Percentiles rank a stretch among this genome's conserved stretches.
These are phyloP conservation scores for Eurotiales sp. DNA, from an alignment of 2,329 filamentous ascomycete genomes.

Conservation along the genomic window DNA sequence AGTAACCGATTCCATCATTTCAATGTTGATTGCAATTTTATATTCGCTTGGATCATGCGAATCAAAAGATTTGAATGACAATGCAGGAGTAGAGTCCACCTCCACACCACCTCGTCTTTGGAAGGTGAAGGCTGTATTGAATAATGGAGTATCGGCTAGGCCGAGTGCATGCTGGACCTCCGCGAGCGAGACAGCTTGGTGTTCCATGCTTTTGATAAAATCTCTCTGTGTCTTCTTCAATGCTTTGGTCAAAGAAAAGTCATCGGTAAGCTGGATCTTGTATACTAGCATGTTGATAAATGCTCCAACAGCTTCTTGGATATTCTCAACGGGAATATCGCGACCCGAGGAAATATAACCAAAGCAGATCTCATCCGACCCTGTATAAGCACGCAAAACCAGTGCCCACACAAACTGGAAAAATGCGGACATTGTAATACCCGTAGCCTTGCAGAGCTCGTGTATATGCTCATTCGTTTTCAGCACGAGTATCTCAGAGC, in stretches of 20 bases:
- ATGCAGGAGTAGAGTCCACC: neutral
- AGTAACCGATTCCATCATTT: conserved; percentile 31
- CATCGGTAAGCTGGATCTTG: conserved; percentile 25
- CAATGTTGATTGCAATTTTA: conserved; percentile 27
- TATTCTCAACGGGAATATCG: conserved; percentile 32
- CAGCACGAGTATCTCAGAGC: conserved; percentile 19
- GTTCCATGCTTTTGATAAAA: conserved; percentile 18
- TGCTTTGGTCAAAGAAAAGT: conserved; percentile 20
- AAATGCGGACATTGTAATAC: conserved; percentile 21
- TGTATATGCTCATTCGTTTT: conserved; percentile 22
- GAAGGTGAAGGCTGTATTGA: conserved; percentile 31
- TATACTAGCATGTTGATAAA: conserved; percentile 22
- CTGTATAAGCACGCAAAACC: conserved; percentile 42
- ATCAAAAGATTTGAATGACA: conserved; percentile 11
- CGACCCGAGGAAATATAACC: conserved; percentile 39
- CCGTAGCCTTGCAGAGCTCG: conserved; percentile 20
- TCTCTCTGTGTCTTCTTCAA: conserved; percentile 22
- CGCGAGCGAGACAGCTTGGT: conserved; percentile 20
- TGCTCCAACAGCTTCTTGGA: conserved; percentile 34
- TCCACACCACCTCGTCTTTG: conserved; percentile 12
- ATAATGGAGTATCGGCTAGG: conserved; percentile 22
- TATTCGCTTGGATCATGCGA: conserved; percentile 17
- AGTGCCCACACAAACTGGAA: conserved; percentile 45
- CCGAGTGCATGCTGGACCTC: conserved; percentile 26
- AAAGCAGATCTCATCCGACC: conserved; percentile 44